These are phyloP conservation scores for Nicotiana otophora DNA, from an alignment of 257 asterid species.

Conservation along the genomic window DNA sequence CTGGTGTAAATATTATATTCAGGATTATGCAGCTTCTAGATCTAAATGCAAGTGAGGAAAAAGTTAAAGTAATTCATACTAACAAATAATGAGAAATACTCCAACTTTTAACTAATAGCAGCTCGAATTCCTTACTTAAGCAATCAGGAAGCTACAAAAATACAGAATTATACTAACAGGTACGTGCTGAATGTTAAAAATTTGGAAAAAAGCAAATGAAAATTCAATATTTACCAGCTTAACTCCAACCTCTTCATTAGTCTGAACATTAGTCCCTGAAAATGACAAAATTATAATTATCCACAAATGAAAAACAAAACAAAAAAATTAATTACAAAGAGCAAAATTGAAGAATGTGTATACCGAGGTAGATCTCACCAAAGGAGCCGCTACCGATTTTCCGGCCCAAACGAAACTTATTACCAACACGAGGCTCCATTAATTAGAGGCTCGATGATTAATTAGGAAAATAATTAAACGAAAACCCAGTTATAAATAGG, in stretches of 20 bases:
- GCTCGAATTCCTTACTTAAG: not conserved
- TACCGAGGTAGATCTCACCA: slow-evolving; percentile 91
- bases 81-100: not conserved
- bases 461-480: not conserved
- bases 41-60: not conserved
- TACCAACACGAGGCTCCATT: slow-evolving; percentile 93
- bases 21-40: not conserved
- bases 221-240: slow-evolving; percentile 59
- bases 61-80: not conserved
- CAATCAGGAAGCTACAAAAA: slow-evolving; percentile 2
- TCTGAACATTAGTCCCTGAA: slow-evolving; percentile 73
- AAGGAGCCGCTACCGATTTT: slow-evolving; percentile 90
- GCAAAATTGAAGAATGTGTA: not conserved
- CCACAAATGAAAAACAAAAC: not conserved
- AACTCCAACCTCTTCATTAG: slow-evolving; percentile 82
- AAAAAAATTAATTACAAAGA: not conserved
- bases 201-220: not conserved
- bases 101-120: slow-evolving; percentile 1
- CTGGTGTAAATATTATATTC: not conserved
- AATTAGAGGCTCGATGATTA: not conserved
- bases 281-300: not conserved
- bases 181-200: not conserved
- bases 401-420: slow-evolving; percentile 75
- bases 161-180: not conserved
- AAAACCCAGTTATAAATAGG: not conserved